Conservation (phyloP, 2,329 filamentous ascomycete genomes). For the Davidsoniella eucalypti region DNA sequence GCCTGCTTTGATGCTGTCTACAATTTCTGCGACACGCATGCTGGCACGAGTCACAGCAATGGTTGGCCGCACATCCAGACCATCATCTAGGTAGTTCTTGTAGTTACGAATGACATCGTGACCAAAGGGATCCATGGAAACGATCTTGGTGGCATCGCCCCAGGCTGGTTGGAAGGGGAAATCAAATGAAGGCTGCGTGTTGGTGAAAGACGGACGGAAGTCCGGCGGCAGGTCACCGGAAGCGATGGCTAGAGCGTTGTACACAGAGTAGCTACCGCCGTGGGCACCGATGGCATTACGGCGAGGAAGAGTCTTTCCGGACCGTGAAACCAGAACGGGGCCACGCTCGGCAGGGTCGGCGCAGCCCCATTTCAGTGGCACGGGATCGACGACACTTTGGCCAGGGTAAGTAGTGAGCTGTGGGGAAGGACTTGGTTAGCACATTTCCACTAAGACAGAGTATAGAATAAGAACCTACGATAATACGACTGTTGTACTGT, state of each 20-base stretch:
- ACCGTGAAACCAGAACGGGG: constrained; percentile 16
- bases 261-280: constrained; percentile 89
- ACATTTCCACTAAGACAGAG: background rate
- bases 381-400: constrained; percentile 16
- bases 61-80: constrained; percentile 57
- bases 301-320: constrained; percentile 14
- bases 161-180: constrained; percentile 85
- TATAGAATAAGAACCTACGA: constrained; percentile 1
- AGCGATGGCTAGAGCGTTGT: constrained; percentile 83
- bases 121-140: constrained; percentile 90
- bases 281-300: constrained; percentile 17
- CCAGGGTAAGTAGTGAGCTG: constrained; percentile 16
- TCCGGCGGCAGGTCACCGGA: constrained; percentile 75
- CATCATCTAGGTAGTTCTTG: constrained; percentile 4
- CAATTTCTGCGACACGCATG: constrained; percentile 86
- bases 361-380: constrained; percentile 15
- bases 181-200: constrained; percentile 80
- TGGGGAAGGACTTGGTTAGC: background rate
- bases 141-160: constrained; percentile 83
- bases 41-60: constrained; percentile 86
- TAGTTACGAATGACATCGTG: constrained; percentile 32
- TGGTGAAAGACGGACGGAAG: constrained; percentile 39
- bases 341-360: constrained; percentile 14
- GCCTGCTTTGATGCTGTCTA: constrained; percentile 68
- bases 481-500: constrained; percentile 12